These are phyloP conservation scores for Lathyrus oleraceus DNA, from an alignment of 306 rosid genomes.

Conservation along the genomic window DNA sequence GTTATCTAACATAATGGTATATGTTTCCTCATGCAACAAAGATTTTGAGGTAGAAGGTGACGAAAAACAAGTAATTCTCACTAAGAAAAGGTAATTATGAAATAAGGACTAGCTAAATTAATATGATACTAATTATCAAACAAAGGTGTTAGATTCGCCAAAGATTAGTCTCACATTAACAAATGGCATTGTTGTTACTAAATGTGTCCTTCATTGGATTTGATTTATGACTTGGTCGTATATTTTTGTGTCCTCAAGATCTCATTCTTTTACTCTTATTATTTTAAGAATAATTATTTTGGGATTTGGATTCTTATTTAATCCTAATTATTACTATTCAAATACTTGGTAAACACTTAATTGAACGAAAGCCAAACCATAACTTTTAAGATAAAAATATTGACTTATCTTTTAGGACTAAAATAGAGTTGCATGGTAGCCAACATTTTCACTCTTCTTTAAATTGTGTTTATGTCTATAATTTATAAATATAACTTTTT, in stretches of 20 bases:
- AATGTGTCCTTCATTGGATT: neutral
- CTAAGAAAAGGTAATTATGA: conserved; percentile 40
- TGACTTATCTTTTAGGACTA: too few relatives aligned
- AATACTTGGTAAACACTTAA: too few relatives aligned
- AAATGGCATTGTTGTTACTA: conserved; percentile 36
- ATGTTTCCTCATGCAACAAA: conserved; percentile 13
- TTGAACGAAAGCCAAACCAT: too few relatives aligned
- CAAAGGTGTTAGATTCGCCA: conserved; percentile 29
- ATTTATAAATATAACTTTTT: too few relatives aligned
- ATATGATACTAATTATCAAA: conserved; percentile 22
- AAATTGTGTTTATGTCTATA: too few relatives aligned
- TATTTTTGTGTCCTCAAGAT: conserved; percentile 30
- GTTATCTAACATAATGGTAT: conserved; percentile 2
- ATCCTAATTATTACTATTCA: too few relatives aligned
- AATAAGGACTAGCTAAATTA: conserved; percentile 50
- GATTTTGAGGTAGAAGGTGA: conserved; percentile 41
- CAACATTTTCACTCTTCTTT: too few relatives aligned
- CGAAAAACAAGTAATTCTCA: conserved; percentile 38
- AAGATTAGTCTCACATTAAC: conserved; percentile 33
- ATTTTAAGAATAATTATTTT: conserved; percentile 5
- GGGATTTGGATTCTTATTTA: too few relatives aligned
- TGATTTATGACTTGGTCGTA: conserved; percentile 54
- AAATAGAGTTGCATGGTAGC: too few relatives aligned
- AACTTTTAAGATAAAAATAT: too few relatives aligned
- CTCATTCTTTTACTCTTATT: conserved; percentile 8